Conservation (phyloP, 164 flowering plant species). For the Stephania japonica region DNA sequence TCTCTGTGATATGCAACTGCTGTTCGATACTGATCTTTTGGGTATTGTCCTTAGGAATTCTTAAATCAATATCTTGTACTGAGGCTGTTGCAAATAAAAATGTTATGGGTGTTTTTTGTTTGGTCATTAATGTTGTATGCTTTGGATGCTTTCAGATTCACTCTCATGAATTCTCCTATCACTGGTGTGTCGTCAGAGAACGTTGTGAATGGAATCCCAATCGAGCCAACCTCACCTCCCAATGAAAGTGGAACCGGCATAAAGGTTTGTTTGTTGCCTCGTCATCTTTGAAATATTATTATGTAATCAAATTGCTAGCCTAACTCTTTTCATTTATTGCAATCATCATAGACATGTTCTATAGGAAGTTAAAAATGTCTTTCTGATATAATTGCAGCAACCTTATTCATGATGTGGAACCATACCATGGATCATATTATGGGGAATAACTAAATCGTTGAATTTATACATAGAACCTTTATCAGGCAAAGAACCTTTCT, state of each 20-base stretch:
- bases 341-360: neutral
- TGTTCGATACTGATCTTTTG: neutral
- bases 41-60: neutral
- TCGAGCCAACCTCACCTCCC: slow-evolving; percentile 34
- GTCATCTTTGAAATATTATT: neutral
- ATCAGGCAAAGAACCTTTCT: too few species aligned
- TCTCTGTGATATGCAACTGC: neutral
- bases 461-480: too few species aligned
- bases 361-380: too few species aligned
- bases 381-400: too few species aligned
- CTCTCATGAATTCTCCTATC: slow-evolving; percentile 33
- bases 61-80: neutral
- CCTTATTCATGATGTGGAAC: too few species aligned
- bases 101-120: neutral
- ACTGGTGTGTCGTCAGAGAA: slow-evolving; percentile 42
- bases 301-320: neutral
- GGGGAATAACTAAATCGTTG: too few species aligned
- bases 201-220: slow-evolving; percentile 31
- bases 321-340: neutral
- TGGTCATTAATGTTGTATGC: neutral
- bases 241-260: slow-evolving; percentile 41
- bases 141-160: slow-evolving; percentile 43
- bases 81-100: neutral
- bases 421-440: too few species aligned
- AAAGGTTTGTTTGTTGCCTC: slow-evolving; percentile 29